Evolutionary conservation across 2,329 filamentous ascomycete genomes (phyloP).

Genomic region (Neopestalotiopsis sp.): DNA sequence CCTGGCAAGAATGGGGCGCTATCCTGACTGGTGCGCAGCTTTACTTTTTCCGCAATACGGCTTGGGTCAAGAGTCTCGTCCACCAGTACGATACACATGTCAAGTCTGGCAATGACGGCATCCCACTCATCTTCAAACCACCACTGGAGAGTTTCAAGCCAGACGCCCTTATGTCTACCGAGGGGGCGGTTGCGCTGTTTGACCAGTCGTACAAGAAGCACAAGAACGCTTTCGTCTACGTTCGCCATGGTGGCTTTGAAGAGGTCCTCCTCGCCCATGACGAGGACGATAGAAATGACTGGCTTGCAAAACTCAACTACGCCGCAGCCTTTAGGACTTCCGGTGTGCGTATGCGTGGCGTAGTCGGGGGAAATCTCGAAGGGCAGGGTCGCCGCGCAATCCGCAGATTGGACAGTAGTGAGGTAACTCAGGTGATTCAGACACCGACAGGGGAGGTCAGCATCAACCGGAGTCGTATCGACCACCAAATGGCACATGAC

Average conservation of each 20-base stretch:
- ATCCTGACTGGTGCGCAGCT: slow-evolving; percentile 95
- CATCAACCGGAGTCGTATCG: slow-evolving; percentile 75
- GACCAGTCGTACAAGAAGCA: slow-evolving; percentile 92
- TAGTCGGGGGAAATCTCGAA: slow-evolving; percentile 84
- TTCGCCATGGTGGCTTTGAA: slow-evolving; percentile 84
- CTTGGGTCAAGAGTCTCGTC: slow-evolving; percentile 91
- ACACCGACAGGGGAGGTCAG: slow-evolving; percentile 77
- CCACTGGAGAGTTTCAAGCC: slow-evolving; percentile 92
- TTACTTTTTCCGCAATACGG: slow-evolving; percentile 93
- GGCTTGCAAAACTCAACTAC: slow-evolving; percentile 95
- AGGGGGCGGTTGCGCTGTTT: slow-evolving; percentile 86
- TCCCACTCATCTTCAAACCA: slow-evolving; percentile 87
- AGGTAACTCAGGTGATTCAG: slow-evolving; percentile 64
- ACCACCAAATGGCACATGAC: slow-evolving; percentile 83
- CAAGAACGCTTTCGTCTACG: slow-evolving; percentile 92
- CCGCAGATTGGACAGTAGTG: slow-evolving; percentile 71
- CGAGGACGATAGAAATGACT: slow-evolving; percentile 93
- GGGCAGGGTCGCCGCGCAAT: slow-evolving; percentile 78
- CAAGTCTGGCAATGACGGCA: slow-evolving; percentile 75
- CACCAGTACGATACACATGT: slow-evolving; percentile 85
- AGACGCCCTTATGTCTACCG: slow-evolving; percentile 90
- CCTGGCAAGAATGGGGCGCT: slow-evolving; percentile 99
- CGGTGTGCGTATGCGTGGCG: slow-evolving; percentile 87
- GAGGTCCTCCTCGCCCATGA: slow-evolving; percentile 91
- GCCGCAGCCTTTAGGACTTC: slow-evolving; percentile 92